phyloP scores from a whole-genome alignment of 805 yeast genomes.

The Hanseniaspora clermontiae region DNA sequence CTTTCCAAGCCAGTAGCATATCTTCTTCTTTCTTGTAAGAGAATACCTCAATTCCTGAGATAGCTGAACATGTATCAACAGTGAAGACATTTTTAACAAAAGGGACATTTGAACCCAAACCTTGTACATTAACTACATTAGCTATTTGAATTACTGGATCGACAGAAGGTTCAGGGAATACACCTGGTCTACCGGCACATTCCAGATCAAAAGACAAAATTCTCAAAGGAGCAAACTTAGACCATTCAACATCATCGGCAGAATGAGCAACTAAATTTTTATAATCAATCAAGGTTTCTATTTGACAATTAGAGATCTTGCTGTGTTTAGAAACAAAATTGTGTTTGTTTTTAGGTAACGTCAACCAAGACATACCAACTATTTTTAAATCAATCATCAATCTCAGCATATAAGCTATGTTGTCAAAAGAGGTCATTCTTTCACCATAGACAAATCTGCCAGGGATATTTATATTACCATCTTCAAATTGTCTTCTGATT shows the following conservation, averaged over 20 bases:
- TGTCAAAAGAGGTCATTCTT: slow-evolving; percentile 70
- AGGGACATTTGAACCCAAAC: slow-evolving; percentile 55
- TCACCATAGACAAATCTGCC: slow-evolving; percentile 43
- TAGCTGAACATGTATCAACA: slow-evolving; percentile 78
- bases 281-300: slow-evolving; percentile 65
- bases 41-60: slow-evolving; percentile 83
- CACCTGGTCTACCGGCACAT: slow-evolving; percentile 94
- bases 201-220: slow-evolving; percentile 92
- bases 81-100: slow-evolving; percentile 92
- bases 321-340: slow-evolving; percentile 28
- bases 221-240: slow-evolving; percentile 84
- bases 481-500: slow-evolving; percentile 69
- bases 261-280: slow-evolving; percentile 62
- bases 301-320: slow-evolving; percentile 65
- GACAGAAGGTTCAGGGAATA: slow-evolving; percentile 85
- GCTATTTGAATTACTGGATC: slow-evolving; percentile 97
- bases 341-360: slow-evolving; percentile 69
- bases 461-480: slow-evolving; percentile 59
- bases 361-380: slow-evolving; percentile 95
- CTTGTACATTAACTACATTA: slow-evolving; percentile 75
- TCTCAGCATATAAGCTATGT: slow-evolving; percentile 71
- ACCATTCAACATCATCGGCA: slow-evolving; percentile 79
- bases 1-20: slow-evolving; percentile 75
- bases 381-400: slow-evolving; percentile 86
- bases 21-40: slow-evolving; percentile 65